These are phyloP conservation scores for Colletotrichum zoysiae DNA, from an alignment of 2,329 filamentous ascomycete genomes.

Conservation along the genomic window DNA sequence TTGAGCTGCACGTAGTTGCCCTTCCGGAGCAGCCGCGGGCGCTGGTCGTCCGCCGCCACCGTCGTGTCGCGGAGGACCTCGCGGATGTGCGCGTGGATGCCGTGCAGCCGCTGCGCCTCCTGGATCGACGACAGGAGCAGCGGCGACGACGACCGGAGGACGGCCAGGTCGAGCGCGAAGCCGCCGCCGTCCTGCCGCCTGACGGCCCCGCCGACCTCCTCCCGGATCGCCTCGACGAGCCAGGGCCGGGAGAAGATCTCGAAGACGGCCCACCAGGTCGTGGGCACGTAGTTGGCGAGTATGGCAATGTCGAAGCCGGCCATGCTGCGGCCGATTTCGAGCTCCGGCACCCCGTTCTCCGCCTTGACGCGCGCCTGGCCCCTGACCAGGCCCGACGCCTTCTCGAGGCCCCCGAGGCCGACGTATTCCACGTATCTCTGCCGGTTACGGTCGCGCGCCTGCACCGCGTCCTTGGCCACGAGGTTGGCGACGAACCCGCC, in stretches of 20 bases:
- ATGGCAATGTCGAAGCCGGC: slow-evolving; percentile 48
- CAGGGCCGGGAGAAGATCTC: slow-evolving; percentile 56
- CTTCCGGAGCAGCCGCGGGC: slow-evolving; percentile 51
- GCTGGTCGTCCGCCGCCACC: slow-evolving; percentile 48
- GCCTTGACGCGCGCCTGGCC: slow-evolving; percentile 8
- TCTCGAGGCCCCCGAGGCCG: not conserved
- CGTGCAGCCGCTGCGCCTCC: slow-evolving; percentile 51
- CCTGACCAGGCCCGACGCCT: slow-evolving; percentile 12
- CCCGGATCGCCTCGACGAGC: slow-evolving; percentile 54
- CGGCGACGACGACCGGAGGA: slow-evolving; percentile 51
- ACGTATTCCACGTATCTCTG: slow-evolving; percentile 22
- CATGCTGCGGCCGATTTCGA: slow-evolving; percentile 13
- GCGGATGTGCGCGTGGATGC: slow-evolving; percentile 47
- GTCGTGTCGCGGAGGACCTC: slow-evolving; percentile 49
- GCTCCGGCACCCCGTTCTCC: not conserved
- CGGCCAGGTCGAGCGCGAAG: slow-evolving; percentile 49
- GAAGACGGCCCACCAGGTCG: slow-evolving; percentile 59
- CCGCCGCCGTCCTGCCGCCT: not conserved
- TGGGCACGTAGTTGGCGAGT: slow-evolving; percentile 57
- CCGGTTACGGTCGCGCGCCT: slow-evolving; percentile 20
- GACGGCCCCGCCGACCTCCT: slow-evolving; percentile 51
- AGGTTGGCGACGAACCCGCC: slow-evolving; percentile 2
- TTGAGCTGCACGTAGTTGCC: slow-evolving; percentile 54
- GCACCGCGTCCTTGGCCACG: slow-evolving; percentile 5
- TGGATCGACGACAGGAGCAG: slow-evolving; percentile 53